These are phyloP conservation scores for Suhomyces coccinellae DNA, from an alignment of 1,139 yeast genomes.

Conservation along the genomic window DNA sequence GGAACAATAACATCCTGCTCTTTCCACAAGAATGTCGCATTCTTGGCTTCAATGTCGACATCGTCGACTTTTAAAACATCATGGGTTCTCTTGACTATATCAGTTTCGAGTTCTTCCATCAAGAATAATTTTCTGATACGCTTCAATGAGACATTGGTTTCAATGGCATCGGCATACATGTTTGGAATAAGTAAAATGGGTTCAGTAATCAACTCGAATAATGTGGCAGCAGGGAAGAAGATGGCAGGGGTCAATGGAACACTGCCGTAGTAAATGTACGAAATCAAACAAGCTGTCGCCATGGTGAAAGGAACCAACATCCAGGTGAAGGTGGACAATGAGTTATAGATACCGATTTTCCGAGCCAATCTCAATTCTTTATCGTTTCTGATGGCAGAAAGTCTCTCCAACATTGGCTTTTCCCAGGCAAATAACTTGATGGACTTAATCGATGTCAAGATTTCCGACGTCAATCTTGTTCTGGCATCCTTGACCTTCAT, in stretches of 20 bases:
- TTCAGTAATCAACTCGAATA: conserved; percentile 36
- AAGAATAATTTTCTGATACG: conserved; percentile 35
- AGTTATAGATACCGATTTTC: conserved; percentile 33
- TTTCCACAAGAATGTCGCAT: conserved; percentile 19
- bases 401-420: conserved; percentile 37
- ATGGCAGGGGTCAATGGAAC: conserved; percentile 37
- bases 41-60: conserved; percentile 12
- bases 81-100: conserved; percentile 17
- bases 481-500: conserved; percentile 39
- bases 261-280: conserved; percentile 26
- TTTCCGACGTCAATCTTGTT: conserved; percentile 40
- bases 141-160: conserved; percentile 33
- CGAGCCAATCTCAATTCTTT: conserved; percentile 33
- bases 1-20: not conserved
- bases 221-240: conserved; percentile 41
- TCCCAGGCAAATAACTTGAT: conserved; percentile 46
- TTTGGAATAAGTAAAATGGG: conserved; percentile 39
- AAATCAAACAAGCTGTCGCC: conserved; percentile 35
- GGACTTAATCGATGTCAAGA: conserved; percentile 40
- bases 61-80: conserved; percentile 14
- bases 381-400: conserved; percentile 37
- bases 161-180: conserved; percentile 30
- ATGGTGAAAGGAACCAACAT: conserved; percentile 38
- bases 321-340: conserved; percentile 38
- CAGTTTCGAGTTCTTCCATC: conserved; percentile 35